Evolutionary conservation across 2,329 filamentous ascomycete species (phyloP).

Genomic region (Colletotrichum horii): DNA sequence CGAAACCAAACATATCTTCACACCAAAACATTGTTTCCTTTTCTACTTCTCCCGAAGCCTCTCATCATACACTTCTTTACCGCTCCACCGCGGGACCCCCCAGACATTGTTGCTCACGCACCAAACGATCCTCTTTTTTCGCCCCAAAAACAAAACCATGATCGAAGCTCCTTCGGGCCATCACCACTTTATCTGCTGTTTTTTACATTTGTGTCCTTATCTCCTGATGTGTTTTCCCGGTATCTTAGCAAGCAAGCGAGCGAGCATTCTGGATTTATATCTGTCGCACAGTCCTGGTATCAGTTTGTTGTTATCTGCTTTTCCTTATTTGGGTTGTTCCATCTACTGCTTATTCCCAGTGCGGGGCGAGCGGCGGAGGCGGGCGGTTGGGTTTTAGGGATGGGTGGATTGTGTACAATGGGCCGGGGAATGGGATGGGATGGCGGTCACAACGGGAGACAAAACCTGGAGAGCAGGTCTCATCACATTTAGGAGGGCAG

Average conservation of each 20-base stretch:
- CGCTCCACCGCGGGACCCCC: conserved; percentile 33
- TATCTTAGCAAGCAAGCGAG: conserved; percentile 37
- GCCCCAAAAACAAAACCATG: conserved; percentile 19
- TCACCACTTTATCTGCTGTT: background rate
- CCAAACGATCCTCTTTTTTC: conserved; percentile 34
- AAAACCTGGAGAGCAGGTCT: conserved; percentile 19
- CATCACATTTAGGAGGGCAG: conserved; percentile 10
- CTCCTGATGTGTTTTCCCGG: conserved; percentile 31
- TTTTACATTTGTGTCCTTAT: conserved; percentile 24
- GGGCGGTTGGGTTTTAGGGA: background rate
- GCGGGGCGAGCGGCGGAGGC: background rate
- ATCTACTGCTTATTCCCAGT: conserved; percentile 24
- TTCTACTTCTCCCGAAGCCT: conserved; percentile 9
- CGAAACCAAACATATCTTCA: conserved; percentile 21
- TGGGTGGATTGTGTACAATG: conserved; percentile 11
- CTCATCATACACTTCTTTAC: conserved; percentile 32
- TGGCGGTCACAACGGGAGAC: background rate
- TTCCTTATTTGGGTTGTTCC: conserved; percentile 19
- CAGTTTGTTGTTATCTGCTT: conserved; percentile 13
- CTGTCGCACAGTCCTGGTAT: background rate
- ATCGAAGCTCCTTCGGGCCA: conserved; percentile 24
- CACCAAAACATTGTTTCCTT: conserved; percentile 15
- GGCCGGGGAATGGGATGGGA: background rate
- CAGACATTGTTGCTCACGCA: conserved; percentile 57
- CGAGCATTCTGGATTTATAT: conserved; percentile 21